These are phyloP conservation scores for Spizellomyces punctatus DNA, from an alignment of 192 early-diverging fungal genomes.

Conservation along the genomic window DNA sequence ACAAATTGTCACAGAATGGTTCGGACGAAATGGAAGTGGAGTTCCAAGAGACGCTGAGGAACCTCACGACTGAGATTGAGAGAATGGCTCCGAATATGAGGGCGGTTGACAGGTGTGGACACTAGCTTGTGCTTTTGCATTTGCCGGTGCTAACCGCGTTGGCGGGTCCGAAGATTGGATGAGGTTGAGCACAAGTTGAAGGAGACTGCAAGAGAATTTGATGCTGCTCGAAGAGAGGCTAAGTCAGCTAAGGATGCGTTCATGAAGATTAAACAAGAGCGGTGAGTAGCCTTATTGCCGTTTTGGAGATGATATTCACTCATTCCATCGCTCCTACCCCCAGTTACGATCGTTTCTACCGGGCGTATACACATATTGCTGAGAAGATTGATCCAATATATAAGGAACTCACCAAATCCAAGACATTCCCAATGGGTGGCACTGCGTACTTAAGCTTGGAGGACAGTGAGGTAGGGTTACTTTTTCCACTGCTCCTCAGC, in stretches of 20 bases:
- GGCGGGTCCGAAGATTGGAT: conserved; percentile 56
- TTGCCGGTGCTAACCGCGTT: neutral
- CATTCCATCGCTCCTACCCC: conserved; percentile 1
- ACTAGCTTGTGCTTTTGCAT: conserved; percentile 1
- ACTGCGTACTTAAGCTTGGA: conserved; percentile 93
- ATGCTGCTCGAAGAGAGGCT: conserved; percentile 75
- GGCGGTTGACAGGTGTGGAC: conserved; percentile 72
- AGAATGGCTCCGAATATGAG: conserved; percentile 90
- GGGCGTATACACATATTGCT: conserved; percentile 86
- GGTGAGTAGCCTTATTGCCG: conserved; percentile 44
- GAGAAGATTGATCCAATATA: conserved; percentile 94
- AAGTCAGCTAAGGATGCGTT: conserved; percentile 84
- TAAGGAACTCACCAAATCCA: conserved; percentile 89
- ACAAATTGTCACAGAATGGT: conserved; percentile 30
- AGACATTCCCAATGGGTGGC: conserved; percentile 88
- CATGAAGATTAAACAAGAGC: conserved; percentile 74
- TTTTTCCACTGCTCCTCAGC: neutral
- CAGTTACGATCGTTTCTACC: conserved; percentile 76
- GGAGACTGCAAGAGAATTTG: conserved; percentile 84
- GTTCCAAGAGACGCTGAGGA: conserved; percentile 65
- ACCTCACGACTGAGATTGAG: conserved; percentile 71
- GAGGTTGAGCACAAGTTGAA: conserved; percentile 78
- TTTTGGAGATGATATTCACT: neutral
- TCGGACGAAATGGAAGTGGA: conserved; percentile 63
- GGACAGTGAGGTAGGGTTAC: conserved; percentile 68